Conservation (phyloP, 2,329 filamentous ascomycete genomes). For the Ascocoryne sarcoides region DNA sequence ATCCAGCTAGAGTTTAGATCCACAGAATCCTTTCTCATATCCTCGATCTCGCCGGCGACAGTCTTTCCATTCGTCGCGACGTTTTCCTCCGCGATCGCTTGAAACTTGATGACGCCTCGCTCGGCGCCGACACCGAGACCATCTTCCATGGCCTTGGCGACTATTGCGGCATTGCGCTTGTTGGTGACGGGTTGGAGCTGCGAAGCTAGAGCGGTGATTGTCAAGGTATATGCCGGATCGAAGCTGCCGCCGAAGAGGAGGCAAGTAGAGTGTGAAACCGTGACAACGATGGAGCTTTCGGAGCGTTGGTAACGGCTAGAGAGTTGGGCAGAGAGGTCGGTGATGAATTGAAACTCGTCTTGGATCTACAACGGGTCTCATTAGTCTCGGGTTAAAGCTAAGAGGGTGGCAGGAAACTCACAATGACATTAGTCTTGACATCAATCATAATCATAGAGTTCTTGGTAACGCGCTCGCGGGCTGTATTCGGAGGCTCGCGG, state of each 20-base stretch:
- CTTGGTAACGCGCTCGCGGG: constrained; percentile 23
- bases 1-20: constrained; percentile 10
- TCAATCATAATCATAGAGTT: constrained; percentile 49
- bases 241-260: constrained; percentile 68
- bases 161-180: constrained; percentile 68
- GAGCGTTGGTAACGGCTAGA: constrained; percentile 68
- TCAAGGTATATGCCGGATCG: constrained; percentile 72
- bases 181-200: constrained; percentile 68
- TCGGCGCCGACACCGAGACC: constrained; percentile 55
- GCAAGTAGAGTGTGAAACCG: constrained; percentile 65
- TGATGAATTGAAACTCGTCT: constrained; percentile 67
- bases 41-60: constrained; percentile 57
- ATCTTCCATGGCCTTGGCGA: constrained; percentile 68
- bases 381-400: constrained; percentile 17
- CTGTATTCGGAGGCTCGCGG: constrained; percentile 23
- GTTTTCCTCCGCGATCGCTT: constrained; percentile 60
- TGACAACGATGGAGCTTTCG: constrained; percentile 64
- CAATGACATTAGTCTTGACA: constrained; percentile 55
- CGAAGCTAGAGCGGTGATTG: constrained; percentile 59
- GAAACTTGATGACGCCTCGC: constrained; percentile 66
- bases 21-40: constrained; percentile 26
- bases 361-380: constrained; percentile 45
- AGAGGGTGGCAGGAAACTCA: constrained; percentile 30
- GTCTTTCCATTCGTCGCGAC: constrained; percentile 65
- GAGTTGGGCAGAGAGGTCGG: constrained; percentile 63